Evolutionary conservation across 805 yeast species (phyloP), one percentile per base, ranked within the genome.

Genomic region (Teunomyces barrocoloradensis): DNA sequence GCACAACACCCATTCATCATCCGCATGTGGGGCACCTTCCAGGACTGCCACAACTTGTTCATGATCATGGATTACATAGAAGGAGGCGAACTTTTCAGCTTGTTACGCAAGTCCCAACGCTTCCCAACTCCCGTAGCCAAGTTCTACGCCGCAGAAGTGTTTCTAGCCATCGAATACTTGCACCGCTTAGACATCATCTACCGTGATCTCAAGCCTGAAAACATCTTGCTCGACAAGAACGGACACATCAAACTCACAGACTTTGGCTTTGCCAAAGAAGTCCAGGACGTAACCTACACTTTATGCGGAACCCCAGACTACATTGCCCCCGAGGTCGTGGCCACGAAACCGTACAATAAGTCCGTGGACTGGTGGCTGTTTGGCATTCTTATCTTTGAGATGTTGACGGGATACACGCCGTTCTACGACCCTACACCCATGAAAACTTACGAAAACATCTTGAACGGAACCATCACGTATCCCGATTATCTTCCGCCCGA

Each of bases 1-100:
- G 80, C 80, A 10, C 81, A 80, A 53, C 85, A 80, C 56, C 85
- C 85, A 5, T 80, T 80, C 52, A 68, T 80, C 53, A 80, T 79
- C 51, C 60, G 84, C 47, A 79, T 80, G 84, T 80, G 85, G 85
- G 85, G 85, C n/a, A 80, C 84, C 5, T 80, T 76, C 56, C 84
- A 80, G 59, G 85, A 80, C 56, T 68, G 79, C 33, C 73, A 71
- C 53, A 78, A 78, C 53, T 63, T 80, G 47, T 80, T 80, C 52
- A 79, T 80, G 84, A 78, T 80, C 32, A 80, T 80, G 85, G 85
- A 80, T 58, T 80, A 79, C 62, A 79, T 80, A 56, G 85, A 80
- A 61, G 85, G 85, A 20, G 85, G 85, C 21, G 85, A 80, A 61
- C 68, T 80, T 44, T 80, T 80, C 54, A 75, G 81, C 2, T 61